phyloP scores from a whole-genome alignment of 208 protist species.

The Trypanosoma boissoni region DNA sequence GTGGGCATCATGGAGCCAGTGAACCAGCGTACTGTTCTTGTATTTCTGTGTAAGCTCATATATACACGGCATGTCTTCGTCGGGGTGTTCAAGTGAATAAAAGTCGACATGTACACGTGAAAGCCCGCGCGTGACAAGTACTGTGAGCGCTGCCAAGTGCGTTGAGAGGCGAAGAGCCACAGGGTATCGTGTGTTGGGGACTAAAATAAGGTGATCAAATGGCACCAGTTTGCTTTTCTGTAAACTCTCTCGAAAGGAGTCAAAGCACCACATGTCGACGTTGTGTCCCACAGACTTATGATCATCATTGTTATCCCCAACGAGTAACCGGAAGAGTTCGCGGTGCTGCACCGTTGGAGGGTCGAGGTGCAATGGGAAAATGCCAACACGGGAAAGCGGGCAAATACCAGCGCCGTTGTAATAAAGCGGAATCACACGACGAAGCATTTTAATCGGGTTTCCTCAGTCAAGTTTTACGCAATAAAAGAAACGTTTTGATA shows the following conservation, averaged over 20 bases:
- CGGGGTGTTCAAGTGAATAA: slow-evolving; percentile 82
- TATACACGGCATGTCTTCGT: slow-evolving; percentile 81
- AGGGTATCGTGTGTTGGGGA: slow-evolving; percentile 86
- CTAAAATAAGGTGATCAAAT: slow-evolving; percentile 84
- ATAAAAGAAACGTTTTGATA: too few species aligned
- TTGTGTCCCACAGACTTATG: not conserved
- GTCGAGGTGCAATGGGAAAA: slow-evolving; percentile 88
- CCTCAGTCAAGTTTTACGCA: not conserved
- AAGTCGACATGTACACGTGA: slow-evolving; percentile 84
- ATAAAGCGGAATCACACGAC: slow-evolving; percentile 9
- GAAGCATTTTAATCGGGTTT: slow-evolving; percentile 26
- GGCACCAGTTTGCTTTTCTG: slow-evolving; percentile 63
- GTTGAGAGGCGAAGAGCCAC: slow-evolving; percentile 71
- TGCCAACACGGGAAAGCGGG: slow-evolving; percentile 52
- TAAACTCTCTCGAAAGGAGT: slow-evolving; percentile 61
- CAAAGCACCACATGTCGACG: slow-evolving; percentile 55
- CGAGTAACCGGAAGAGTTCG: slow-evolving; percentile 78
- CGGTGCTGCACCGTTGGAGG: slow-evolving; percentile 83
- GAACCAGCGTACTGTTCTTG: slow-evolving; percentile 75
- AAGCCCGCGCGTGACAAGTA: slow-evolving; percentile 69
- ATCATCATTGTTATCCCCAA: slow-evolving; percentile 27
- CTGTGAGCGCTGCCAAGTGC: slow-evolving; percentile 79
- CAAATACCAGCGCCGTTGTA: slow-evolving; percentile 40
- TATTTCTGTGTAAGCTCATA: slow-evolving; percentile 73
- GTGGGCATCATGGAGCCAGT: slow-evolving; percentile 86